Evolutionary conservation across 2,329 filamentous ascomycete genomes (phyloP), one percentile per base, ranked within the genome.

Genomic region (Aspergillus sp.): DNA sequence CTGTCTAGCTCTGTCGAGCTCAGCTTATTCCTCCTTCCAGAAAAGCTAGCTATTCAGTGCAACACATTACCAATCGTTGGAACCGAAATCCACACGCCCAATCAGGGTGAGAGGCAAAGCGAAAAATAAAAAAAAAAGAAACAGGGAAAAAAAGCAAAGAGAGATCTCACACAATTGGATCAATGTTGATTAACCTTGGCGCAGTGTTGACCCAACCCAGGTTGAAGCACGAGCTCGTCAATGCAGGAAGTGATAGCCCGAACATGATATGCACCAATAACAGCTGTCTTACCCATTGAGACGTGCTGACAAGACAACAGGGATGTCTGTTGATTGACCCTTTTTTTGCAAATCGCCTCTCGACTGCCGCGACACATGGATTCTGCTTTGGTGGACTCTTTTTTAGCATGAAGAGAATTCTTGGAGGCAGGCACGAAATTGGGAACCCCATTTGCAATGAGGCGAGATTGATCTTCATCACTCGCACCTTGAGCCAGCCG

Each of bases 151-250:
- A 53, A 38, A 43, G 52, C 47, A 51, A n/a, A 13, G 3, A 51
- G 41, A 22, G 4, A 54, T 32, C 20, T 50, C 39, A 20, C 32
- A 30, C 48, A 38, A 62, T 62, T 63, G 60, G 57, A 53, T 58
- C 52, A 52, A 59, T 38, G 26, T 38, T 22, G 26, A 53, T 44
- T 53, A 36, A 52, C 48, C 58, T 63, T 62, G 56, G 62, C 60
- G 43, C 50, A 47, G 47, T 49, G 52, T 45, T 61, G 58, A 58
- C 22, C 55, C 26, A 30, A 30, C 26, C 32, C 60, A 62, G 48
- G 43, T 57, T 43, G 56, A 61, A 53, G 62, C 63, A 64, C 62
- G 58, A 59, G 63, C 58, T 58, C 60, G 49, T 61, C 49, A 60
- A 57, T 62, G 62, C 63, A 62, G 56, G 55, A 53, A 50, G 34